phyloP scores from a whole-genome alignment of 176 grass and related monocot genomes.

The Triticum monococcum region DNA sequence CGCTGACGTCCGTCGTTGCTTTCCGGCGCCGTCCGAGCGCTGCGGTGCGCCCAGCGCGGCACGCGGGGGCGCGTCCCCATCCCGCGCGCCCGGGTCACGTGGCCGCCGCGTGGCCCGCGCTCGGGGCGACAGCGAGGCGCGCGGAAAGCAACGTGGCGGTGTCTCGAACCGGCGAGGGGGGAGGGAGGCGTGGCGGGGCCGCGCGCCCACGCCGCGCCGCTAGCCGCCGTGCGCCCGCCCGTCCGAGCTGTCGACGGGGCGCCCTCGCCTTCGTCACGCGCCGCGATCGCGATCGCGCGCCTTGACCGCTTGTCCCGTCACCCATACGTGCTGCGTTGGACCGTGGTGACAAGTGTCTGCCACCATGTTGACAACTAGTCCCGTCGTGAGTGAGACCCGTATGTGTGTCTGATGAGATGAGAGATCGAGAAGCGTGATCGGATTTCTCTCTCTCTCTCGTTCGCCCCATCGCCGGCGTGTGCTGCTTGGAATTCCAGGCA shows the following conservation, averaged over 20 bases:
- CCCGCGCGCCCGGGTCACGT: not conserved
- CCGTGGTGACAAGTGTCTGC: not conserved
- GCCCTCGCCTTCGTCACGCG: not conserved
- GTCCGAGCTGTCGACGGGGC: not conserved
- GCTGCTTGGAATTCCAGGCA: not conserved
- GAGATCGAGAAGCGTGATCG: not conserved
- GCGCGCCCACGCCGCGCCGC: not conserved
- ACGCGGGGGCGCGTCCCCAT: not conserved
- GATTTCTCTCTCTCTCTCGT: not conserved
- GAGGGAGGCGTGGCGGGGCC: not conserved
- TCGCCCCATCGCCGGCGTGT: not conserved
- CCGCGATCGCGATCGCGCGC: too few relatives aligned
- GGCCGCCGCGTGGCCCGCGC: conserved; percentile 19
- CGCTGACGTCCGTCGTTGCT: conserved; percentile 16
- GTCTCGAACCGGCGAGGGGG: not conserved
- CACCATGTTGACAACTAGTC: not conserved
- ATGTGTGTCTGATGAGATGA: not conserved
- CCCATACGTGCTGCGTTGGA: not conserved
- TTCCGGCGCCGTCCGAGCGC: conserved; percentile 35
- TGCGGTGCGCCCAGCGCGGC: conserved; percentile 32
- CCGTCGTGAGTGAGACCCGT: not conserved
- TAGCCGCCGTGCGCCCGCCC: not conserved
- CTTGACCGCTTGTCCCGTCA: not conserved
- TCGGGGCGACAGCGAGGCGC: not conserved
- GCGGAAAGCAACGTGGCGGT: not conserved